Percentiles rank a stretch among this genome's conserved stretches.
phyloP scores from a whole-genome alignment of 2,329 filamentous ascomycete genomes.

The Ceratocystiopsis sp. region DNA sequence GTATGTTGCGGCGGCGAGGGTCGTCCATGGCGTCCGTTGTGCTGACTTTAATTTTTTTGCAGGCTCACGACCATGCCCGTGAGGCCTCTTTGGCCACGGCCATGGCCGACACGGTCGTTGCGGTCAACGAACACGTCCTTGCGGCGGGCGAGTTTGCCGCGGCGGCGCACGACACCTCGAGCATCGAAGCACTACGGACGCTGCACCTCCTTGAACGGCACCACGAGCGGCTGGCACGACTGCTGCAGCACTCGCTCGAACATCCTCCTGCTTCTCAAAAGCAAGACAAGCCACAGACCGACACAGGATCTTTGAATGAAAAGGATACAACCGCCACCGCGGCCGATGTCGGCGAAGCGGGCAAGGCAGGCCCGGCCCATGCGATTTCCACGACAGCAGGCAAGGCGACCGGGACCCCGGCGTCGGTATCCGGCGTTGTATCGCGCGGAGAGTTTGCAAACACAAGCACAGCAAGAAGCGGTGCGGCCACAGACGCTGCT shows the following conservation, averaged over 20 bases:
- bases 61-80: conserved; percentile 80
- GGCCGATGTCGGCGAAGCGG: no score
- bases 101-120: conserved; percentile 58
- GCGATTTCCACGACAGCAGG: neutral
- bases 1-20: conserved; percentile 21
- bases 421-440: conserved; percentile 6
- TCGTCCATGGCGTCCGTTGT: no score
- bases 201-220: conserved; percentile 74
- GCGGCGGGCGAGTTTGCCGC: conserved; percentile 80
- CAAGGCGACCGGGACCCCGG: conserved; percentile 1
- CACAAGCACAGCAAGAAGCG: neutral
- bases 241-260: conserved; percentile 55
- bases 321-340: neutral
- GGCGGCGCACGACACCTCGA: conserved; percentile 55
- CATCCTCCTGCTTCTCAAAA: conserved; percentile 22
- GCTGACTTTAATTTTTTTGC: neutral
- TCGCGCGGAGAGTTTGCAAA: conserved; percentile 8
- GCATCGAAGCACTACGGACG: conserved; percentile 61
- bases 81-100: conserved; percentile 65
- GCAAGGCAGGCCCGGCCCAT: no score
- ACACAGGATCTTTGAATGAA: conserved; percentile 2
- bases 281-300: neutral
- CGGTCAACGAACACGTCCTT: conserved; percentile 72
- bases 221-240: conserved; percentile 65
- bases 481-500: neutral